Base-by-base conservation (phyloP, 1,284 basidiomycete genomes). In the Melampsora larici-populina region DNA sequence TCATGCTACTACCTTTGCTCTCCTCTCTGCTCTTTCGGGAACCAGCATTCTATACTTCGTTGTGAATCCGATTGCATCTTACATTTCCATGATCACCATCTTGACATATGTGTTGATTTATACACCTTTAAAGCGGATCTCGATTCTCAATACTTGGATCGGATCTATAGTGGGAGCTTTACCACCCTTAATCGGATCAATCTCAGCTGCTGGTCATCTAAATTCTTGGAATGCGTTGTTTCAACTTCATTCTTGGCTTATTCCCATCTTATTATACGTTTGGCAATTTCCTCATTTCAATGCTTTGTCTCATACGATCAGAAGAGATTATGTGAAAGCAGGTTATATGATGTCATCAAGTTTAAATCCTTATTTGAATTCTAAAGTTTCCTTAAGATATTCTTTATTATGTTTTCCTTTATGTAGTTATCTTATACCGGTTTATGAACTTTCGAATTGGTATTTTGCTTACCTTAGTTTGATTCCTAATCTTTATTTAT, bases 241-340 rank as follows among this genome's bases (percentile, higher is more conserved):
- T 71, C 21, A 55, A 0, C 88, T 95, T 58, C 89, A 90, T 0
- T 89, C 92, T 0, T 84, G 91, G 74, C 89, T 90, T 1, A 86
- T 97, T 2, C 92, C 91, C 84, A 86, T 89, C 83, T 85, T 97
- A 70, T 88, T 98, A 17, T 99, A 91, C 85, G 92, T 91, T 78
- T 99, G 97, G 97, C 97, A 99, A 83, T 99, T 99, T 84, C 96
- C 97, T 24, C 97, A 99, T 84, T 99, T 99, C 86, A 98, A 97
- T 85, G 86, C 93, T 1, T 87, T 99, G n/a, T 90, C 94, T 2
- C 89, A 97, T 84, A 87, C 94, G 68, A 88, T 97, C 17, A 89
- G 94, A 33, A 89, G 88, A 21, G 91, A 92, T 46, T 99, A 99
- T 85, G 93, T 96, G 0, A 89, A 93, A 81, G 93, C 92, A 6